Conservation (phyloP, 768 basidiomycete genomes). For the Russula olivacea region DNA sequence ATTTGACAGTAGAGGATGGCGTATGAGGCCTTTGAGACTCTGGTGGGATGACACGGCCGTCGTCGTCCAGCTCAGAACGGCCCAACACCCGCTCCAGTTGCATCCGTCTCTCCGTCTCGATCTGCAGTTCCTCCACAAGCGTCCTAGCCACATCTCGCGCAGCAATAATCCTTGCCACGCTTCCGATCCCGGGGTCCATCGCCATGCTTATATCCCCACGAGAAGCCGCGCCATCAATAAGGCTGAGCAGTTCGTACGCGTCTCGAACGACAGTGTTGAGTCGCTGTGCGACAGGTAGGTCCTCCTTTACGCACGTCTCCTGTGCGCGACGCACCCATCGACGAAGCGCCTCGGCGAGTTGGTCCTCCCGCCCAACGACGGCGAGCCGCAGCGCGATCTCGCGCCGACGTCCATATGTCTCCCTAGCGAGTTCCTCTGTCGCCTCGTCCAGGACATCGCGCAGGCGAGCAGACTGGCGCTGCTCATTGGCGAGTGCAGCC, state of each 20-base stretch:
- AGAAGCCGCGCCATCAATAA: slow-evolving; percentile 29
- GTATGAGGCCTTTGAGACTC: neutral
- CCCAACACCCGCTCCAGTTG: slow-evolving; percentile 36
- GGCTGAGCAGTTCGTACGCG: slow-evolving; percentile 24
- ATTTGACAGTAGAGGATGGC: neutral
- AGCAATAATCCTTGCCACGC: slow-evolving; percentile 46
- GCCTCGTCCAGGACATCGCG: slow-evolving; percentile 61
- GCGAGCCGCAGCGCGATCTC: slow-evolving; percentile 63
- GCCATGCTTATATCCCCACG: slow-evolving; percentile 30
- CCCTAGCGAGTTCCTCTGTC: slow-evolving; percentile 62
- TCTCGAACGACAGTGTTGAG: slow-evolving; percentile 15
- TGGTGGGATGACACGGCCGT: slow-evolving; percentile 4
- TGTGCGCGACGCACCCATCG: slow-evolving; percentile 51
- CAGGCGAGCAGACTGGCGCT: slow-evolving; percentile 43
- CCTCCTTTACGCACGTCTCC: slow-evolving; percentile 35
- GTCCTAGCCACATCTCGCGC: slow-evolving; percentile 46
- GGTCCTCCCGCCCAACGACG: slow-evolving; percentile 60
- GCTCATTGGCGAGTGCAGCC: slow-evolving; percentile 40
- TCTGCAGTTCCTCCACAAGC: slow-evolving; percentile 52
- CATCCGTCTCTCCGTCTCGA: slow-evolving; percentile 48
- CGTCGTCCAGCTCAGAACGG: slow-evolving; percentile 13
- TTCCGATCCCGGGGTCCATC: slow-evolving; percentile 34
- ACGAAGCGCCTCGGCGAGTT: slow-evolving; percentile 46
- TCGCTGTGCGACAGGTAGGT: slow-evolving; percentile 8
- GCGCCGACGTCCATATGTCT: slow-evolving; percentile 63